Evolutionary conservation across 2,329 filamentous ascomycete genomes (phyloP).

Genomic region (Dryadomyces sulphureus): DNA sequence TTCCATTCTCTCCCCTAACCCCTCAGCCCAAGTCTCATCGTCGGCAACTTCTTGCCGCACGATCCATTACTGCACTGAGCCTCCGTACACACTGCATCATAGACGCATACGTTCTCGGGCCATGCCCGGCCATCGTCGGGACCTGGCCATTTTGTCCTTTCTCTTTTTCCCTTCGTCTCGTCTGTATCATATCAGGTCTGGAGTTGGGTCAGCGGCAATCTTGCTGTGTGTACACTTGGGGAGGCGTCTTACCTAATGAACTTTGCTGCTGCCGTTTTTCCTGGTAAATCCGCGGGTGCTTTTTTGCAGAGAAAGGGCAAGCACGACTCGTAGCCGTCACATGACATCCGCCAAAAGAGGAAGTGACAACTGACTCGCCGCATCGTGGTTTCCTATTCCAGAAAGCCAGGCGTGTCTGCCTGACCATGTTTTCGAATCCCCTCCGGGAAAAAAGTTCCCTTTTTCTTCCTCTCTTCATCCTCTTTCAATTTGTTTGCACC

Average conservation of each 20-base stretch:
- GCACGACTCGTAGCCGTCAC: no score
- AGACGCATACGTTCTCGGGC: not conserved
- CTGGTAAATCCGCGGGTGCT: no score
- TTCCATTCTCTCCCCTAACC: constrained; percentile 20
- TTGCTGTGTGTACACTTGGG: not conserved
- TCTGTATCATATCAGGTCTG: not conserved
- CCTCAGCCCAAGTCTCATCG: constrained; percentile 84
- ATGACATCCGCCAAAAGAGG: not conserved
- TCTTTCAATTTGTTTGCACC: not conserved
- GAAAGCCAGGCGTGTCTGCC: not conserved
- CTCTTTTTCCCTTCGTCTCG: not conserved
- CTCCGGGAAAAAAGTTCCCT: not conserved
- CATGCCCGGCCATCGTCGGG: not conserved
- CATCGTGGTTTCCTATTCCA: not conserved
- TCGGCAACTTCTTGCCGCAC: constrained; percentile 92
- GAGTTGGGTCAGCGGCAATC: not conserved
- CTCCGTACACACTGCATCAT: not conserved
- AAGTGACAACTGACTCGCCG: not conserved
- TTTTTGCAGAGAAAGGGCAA: no score
- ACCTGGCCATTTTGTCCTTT: not conserved
- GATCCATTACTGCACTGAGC: constrained; percentile 29
- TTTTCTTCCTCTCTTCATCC: not conserved
- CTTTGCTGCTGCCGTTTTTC: no score
- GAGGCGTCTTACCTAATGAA: not conserved
- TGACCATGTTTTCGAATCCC: not conserved